These are phyloP conservation scores for Elasticomyces elasticus DNA, from an alignment of 495 filamentous ascomycete species.

Conservation along the genomic window DNA sequence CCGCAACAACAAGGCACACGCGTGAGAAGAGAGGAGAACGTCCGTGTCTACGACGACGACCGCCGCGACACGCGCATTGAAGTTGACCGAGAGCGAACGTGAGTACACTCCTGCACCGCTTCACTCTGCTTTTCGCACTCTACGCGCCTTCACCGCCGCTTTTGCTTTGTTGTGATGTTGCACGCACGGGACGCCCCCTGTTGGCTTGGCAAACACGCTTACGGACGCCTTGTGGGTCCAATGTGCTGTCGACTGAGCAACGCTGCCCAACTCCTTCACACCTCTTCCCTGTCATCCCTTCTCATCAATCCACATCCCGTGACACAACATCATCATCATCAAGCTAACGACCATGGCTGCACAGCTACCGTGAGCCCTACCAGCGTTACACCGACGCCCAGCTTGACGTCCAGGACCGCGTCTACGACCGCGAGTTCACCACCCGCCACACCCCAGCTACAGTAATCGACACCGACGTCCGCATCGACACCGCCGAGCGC, in stretches of 20 bases:
- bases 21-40: constrained; percentile 24
- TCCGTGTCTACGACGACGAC: constrained; percentile 30
- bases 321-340: constrained; percentile 9
- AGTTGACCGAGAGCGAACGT: constrained; percentile 44
- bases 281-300: constrained; percentile 17
- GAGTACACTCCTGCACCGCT: constrained; percentile 20
- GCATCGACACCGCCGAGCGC: constrained; percentile 75
- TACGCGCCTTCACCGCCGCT: not conserved
- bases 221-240: constrained; percentile 7
- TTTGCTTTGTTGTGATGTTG: not conserved
- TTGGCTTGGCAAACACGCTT: constrained; percentile 20
- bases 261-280: constrained; percentile 21
- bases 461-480: constrained; percentile 39
- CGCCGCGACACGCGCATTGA: constrained; percentile 39
- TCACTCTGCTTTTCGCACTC: not conserved
- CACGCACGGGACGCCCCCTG: constrained; percentile 13
- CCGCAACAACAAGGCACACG: constrained; percentile 11
- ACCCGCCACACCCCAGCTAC: constrained; percentile 34
- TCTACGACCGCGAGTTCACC: constrained; percentile 43
- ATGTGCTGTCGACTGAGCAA: constrained; percentile 22
- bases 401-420: constrained; percentile 51
- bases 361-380: constrained; percentile 45
- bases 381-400: constrained; percentile 48
- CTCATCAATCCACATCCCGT: not conserved
- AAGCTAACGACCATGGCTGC: constrained; percentile 17